Evolutionary conservation across 2,329 filamentous ascomycete genomes (phyloP).

Genomic region (Aspergillus proliferans): DNA sequence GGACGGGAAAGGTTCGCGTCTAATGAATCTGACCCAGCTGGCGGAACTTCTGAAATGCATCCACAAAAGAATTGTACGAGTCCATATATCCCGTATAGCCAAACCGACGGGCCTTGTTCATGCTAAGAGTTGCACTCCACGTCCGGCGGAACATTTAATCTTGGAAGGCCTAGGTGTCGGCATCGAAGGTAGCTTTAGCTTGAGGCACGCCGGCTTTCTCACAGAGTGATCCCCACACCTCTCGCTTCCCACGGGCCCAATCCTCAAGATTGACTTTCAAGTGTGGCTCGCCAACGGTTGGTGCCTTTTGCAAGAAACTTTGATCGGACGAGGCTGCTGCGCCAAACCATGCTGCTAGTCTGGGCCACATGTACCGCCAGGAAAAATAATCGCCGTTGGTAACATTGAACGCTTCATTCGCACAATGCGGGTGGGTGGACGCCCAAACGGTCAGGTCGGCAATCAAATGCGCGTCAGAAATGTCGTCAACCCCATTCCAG

Average conservation of each 20-base stretch:
- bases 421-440: constrained; percentile 11
- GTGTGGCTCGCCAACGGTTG: neutral
- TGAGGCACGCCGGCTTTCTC: neutral
- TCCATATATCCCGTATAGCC: constrained; percentile 46
- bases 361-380: constrained; percentile 17
- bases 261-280: neutral
- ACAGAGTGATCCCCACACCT: constrained; percentile 1
- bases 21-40: constrained; percentile 39
- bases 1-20: no score
- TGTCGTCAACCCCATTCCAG: constrained; percentile 9
- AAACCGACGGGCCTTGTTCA: constrained; percentile 43
- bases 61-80: constrained; percentile 37
- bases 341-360: constrained; percentile 17
- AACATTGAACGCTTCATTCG: constrained; percentile 20
- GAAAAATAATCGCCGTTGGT: constrained; percentile 18
- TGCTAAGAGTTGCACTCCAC: constrained; percentile 15
- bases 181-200: constrained; percentile 7
- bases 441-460: constrained; percentile 19
- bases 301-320: neutral
- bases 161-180: constrained; percentile 4
- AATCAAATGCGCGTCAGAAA: constrained; percentile 13
- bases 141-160: constrained; percentile 2
- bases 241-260: neutral
- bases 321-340: constrained; percentile 1
- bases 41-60: constrained; percentile 38